Evolutionary conservation across 345 rosid genomes (phyloP).

Genomic region (Gossypium herbaceum): DNA sequence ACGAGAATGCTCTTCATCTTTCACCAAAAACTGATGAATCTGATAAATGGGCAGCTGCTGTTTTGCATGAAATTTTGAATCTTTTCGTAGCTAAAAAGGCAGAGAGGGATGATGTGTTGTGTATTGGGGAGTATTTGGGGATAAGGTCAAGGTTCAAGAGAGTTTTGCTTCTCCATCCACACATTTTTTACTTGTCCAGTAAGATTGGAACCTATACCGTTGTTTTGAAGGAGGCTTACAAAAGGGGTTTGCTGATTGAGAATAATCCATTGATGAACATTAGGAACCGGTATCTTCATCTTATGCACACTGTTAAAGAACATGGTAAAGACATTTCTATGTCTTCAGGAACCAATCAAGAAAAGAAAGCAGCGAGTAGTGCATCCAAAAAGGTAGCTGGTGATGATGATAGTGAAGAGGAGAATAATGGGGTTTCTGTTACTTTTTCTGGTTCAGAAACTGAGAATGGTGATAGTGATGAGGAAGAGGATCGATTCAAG

Average conservation of each 20-base stretch:
- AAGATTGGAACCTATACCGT: constrained; percentile 69
- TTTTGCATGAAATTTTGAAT: constrained; percentile 74
- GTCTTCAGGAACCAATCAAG: constrained; percentile 35
- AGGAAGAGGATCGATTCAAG: constrained; percentile 31
- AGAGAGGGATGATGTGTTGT: constrained; percentile 56
- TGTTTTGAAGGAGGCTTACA: constrained; percentile 71
- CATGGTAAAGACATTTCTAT: constrained; percentile 28
- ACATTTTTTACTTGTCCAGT: constrained; percentile 67
- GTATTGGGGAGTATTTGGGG: constrained; percentile 66
- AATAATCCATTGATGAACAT: constrained; percentile 47
- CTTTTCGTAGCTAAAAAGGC: constrained; percentile 73
- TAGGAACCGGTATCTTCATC: constrained; percentile 67
- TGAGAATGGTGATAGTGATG: constrained; percentile 37
- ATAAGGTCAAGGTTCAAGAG: constrained; percentile 83
- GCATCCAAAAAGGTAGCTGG: constrained; percentile 26
- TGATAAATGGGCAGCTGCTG: constrained; percentile 69
- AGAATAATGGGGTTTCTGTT: constrained; percentile 13
- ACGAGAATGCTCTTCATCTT: constrained; percentile 56
- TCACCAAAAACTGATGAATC: constrained; percentile 61
- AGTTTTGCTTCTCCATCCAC: constrained; percentile 68
- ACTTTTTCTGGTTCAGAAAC: constrained; percentile 31
- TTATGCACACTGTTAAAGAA: constrained; percentile 60
- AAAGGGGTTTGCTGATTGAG: constrained; percentile 66
- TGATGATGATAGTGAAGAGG: constrained; percentile 25
- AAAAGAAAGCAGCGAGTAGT: constrained; percentile 30